Conservation (phyloP, 345 rosid genomes). For the Psidium friedrichsthalianum region DNA sequence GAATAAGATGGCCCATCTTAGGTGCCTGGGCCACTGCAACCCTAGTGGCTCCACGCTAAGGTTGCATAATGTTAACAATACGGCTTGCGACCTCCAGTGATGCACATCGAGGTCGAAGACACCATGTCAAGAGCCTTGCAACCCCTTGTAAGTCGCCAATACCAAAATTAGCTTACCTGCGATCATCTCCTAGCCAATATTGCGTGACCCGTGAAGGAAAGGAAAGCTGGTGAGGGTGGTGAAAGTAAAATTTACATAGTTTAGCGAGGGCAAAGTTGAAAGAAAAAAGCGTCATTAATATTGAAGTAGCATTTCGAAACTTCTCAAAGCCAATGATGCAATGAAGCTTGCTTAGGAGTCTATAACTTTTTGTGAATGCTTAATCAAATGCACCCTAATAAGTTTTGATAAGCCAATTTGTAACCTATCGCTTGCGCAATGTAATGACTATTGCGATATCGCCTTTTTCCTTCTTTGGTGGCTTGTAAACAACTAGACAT, state of each 20-base stretch:
- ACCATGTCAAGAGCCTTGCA: too few species aligned
- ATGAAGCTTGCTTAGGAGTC: too few species aligned
- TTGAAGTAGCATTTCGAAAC: background rate
- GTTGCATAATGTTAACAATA: too few species aligned
- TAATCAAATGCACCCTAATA: background rate
- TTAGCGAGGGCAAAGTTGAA: background rate
- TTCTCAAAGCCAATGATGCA: background rate
- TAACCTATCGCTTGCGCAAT: background rate
- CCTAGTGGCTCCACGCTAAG: too few species aligned
- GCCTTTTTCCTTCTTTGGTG: background rate
- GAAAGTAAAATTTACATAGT: background rate
- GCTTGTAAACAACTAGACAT: background rate
- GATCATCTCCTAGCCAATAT: too few species aligned
- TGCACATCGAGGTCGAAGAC: too few species aligned
- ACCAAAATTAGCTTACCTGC: background rate
- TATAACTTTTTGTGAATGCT: background rate
- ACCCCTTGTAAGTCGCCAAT: too few species aligned
- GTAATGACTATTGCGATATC: background rate
- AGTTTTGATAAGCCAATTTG: background rate
- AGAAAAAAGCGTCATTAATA: background rate
- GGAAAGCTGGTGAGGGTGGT: background rate
- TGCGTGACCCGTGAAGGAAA: too few species aligned
- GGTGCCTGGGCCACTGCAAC: background rate
- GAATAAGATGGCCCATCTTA: background rate
- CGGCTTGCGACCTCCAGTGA: too few species aligned